These are phyloP conservation scores for Penicillium cataractarum DNA, from an alignment of 495 filamentous ascomycete genomes.

Conservation along the genomic window DNA sequence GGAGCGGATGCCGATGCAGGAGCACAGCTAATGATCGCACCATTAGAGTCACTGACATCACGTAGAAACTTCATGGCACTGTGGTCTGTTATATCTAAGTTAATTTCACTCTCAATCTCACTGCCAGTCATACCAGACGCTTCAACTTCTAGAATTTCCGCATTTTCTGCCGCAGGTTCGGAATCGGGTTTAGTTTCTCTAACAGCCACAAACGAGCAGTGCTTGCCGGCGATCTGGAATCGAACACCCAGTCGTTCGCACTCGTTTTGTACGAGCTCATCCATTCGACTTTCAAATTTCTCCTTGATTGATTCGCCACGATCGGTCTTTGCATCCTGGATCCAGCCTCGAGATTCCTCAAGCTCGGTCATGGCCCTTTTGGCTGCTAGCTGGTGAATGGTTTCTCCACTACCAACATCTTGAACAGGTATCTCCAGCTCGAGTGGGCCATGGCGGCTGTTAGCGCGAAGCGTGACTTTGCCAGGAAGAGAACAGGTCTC, in stretches of 20 bases:
- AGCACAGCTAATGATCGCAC: neutral
- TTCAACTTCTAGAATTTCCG: neutral
- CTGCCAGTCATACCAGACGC: neutral
- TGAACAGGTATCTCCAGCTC: neutral
- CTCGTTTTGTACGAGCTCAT: constrained; percentile 13
- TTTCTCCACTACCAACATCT: neutral
- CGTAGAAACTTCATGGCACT: neutral
- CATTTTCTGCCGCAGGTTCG: neutral
- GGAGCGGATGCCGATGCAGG: neutral
- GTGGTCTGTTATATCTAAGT: neutral
- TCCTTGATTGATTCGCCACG: neutral
- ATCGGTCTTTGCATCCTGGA: constrained; percentile 5
- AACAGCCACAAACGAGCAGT: constrained; percentile 11
- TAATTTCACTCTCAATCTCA: neutral
- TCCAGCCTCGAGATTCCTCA: constrained; percentile 18
- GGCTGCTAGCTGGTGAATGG: neutral
- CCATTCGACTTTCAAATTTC: neutral
- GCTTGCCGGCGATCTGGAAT: constrained; percentile 17
- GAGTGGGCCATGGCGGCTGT: neutral
- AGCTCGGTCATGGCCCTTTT: neutral
- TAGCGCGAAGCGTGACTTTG: neutral
- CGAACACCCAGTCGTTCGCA: constrained; percentile 13
- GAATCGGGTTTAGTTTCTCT: neutral
- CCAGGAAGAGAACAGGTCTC: neutral
- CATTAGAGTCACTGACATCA: neutral